Conservation (phyloP, 345 rosid species). For the Citrus inodora region DNA sequence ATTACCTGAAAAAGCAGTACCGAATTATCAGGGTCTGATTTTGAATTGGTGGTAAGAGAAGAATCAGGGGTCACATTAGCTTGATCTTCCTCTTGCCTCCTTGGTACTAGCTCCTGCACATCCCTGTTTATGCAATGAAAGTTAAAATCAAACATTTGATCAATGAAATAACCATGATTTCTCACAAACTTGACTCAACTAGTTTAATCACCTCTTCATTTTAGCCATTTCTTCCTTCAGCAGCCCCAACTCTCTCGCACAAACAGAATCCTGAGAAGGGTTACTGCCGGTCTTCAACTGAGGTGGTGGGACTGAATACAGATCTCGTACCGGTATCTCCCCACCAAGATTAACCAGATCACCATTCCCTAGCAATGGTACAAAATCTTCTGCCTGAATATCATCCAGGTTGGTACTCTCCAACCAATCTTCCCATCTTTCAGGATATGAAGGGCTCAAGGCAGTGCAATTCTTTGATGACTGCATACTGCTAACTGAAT, state of each 20-base stretch:
- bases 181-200: neutral
- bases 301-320: constrained; percentile 29
- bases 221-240: constrained; percentile 52
- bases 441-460: constrained; percentile 52
- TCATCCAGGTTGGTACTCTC: constrained; percentile 59
- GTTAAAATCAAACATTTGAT: neutral
- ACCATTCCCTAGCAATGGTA: constrained; percentile 47
- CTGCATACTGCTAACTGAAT: constrained; percentile 46
- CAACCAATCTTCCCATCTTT: constrained; percentile 83
- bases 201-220: constrained; percentile 48
- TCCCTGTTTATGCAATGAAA: constrained; percentile 44
- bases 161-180: constrained; percentile 4
- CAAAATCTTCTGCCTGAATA: constrained; percentile 54
- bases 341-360: constrained; percentile 43
- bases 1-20: constrained; percentile 58
- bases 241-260: constrained; percentile 44
- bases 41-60: constrained; percentile 48
- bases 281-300: constrained; percentile 41
- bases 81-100: constrained; percentile 49
- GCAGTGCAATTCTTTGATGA: constrained; percentile 47
- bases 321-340: constrained; percentile 34
- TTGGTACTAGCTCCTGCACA: constrained; percentile 43
- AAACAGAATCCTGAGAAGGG: constrained; percentile 35
- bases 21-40: constrained; percentile 50
- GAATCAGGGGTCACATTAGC: constrained; percentile 64